These are phyloP conservation scores for Ophiocordyceps camponoti-saundersi DNA, from an alignment of 2,329 filamentous ascomycete species.

Conservation along the genomic window DNA sequence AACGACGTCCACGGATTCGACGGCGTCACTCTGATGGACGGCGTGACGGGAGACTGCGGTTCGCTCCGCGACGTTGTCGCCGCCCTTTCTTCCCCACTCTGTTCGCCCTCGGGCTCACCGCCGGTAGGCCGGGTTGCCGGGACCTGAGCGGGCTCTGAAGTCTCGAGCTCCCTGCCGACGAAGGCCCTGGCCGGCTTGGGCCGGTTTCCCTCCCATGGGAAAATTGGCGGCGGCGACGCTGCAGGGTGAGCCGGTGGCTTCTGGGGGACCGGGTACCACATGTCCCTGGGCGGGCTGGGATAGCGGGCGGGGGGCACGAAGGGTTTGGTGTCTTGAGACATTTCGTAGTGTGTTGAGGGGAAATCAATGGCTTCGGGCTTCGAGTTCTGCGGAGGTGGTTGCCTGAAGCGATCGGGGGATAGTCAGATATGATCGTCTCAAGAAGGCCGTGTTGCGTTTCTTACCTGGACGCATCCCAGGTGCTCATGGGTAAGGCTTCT, in stretches of 20 bases:
- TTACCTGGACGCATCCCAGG: conserved; percentile 39
- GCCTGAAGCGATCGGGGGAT: conserved; percentile 22
- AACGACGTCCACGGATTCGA: conserved; percentile 57
- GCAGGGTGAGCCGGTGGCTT: conserved; percentile 35
- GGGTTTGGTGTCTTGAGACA: conserved; percentile 58
- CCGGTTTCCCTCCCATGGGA: conserved; percentile 72
- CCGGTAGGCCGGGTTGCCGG: conserved; percentile 5
- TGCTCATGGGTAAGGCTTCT: conserved; percentile 10
- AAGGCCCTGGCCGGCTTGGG: conserved; percentile 50
- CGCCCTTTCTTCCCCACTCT: neutral
- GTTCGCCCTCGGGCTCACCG: conserved; percentile 4
- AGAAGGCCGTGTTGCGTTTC: conserved; percentile 4
- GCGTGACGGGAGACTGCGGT: conserved; percentile 29
- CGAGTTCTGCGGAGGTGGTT: conserved; percentile 46
- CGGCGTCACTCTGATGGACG: conserved; percentile 26
- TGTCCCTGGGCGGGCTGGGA: conserved; percentile 67
- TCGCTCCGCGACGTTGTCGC: conserved; percentile 15
- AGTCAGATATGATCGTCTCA: neutral
- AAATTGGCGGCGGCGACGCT: conserved; percentile 51
- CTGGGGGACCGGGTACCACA: conserved; percentile 75
- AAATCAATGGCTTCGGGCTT: conserved; percentile 77
- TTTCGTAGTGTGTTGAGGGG: conserved; percentile 60
- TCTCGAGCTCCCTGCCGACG: conserved; percentile 6
- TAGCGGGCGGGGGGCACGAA: conserved; percentile 66
- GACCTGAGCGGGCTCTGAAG: neutral